phyloP scores from a whole-genome alignment of 768 basidiomycete genomes.

The Artomyces pyxidatus region DNA sequence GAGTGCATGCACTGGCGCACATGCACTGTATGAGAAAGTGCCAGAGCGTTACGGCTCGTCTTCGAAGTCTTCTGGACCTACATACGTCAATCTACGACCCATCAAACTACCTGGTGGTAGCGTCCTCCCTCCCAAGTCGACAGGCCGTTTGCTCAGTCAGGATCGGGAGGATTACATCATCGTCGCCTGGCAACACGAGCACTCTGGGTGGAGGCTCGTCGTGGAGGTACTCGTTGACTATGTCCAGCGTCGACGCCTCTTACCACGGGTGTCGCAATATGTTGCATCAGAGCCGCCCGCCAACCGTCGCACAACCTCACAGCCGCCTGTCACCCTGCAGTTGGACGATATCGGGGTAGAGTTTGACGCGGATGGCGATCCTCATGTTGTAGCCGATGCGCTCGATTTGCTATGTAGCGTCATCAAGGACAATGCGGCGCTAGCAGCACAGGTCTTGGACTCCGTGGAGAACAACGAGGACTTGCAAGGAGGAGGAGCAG shows the following conservation, averaged over 20 bases:
- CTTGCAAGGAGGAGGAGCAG: slow-evolving; percentile 42
- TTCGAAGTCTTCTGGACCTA: slow-evolving; percentile 38
- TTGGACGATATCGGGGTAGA: slow-evolving; percentile 72
- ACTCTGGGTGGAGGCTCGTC: slow-evolving; percentile 82
- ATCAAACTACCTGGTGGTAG: slow-evolving; percentile 73
- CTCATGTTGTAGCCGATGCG: slow-evolving; percentile 58
- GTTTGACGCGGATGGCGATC: slow-evolving; percentile 50
- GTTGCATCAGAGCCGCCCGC: background rate
- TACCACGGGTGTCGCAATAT: slow-evolving; percentile 19
- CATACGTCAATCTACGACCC: slow-evolving; percentile 58
- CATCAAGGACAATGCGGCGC: slow-evolving; percentile 58
- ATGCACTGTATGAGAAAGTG: slow-evolving; percentile 65
- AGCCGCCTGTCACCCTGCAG: slow-evolving; percentile 25
- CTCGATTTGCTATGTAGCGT: slow-evolving; percentile 76
- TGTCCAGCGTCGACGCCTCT: slow-evolving; percentile 47
- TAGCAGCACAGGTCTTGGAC: slow-evolving; percentile 59
- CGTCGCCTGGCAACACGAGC: slow-evolving; percentile 72
- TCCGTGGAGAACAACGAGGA: slow-evolving; percentile 44
- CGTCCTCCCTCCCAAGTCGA: slow-evolving; percentile 54
- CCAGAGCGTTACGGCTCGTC: slow-evolving; percentile 51
- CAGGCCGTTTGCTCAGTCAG: slow-evolving; percentile 63
- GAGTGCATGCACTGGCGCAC: slow-evolving; percentile 52
- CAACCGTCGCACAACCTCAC: slow-evolving; percentile 1
- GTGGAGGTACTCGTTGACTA: slow-evolving; percentile 77
- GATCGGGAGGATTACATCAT: slow-evolving; percentile 64